Percentiles rank a stretch among this genome's conserved stretches.
phyloP scores from a whole-genome alignment of 768 basidiomycete genomes.

The Tylopilus balloui region DNA sequence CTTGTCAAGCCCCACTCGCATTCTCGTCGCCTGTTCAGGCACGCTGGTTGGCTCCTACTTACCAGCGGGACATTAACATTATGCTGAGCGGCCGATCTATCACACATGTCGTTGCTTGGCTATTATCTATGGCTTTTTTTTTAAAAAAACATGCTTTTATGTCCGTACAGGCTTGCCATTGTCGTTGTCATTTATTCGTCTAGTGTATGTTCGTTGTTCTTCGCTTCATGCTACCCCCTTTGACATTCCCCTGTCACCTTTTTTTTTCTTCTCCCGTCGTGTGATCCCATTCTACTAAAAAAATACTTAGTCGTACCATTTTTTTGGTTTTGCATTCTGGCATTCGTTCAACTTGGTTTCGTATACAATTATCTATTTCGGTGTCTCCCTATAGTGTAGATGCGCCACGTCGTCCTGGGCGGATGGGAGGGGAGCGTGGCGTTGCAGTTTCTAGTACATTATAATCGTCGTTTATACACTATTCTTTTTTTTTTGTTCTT shows the following conservation, averaged over 20 bases:
- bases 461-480: slow-evolving; percentile 33
- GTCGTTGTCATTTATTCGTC: slow-evolving; percentile 26
- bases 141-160: slow-evolving; percentile 26
- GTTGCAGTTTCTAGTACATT: slow-evolving; percentile 32
- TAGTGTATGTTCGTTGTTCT: slow-evolving; percentile 8
- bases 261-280: slow-evolving; percentile 9
- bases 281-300: slow-evolving; percentile 15
- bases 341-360: slow-evolving; percentile 20
- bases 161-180: slow-evolving; percentile 23
- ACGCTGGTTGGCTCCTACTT: slow-evolving; percentile 12
- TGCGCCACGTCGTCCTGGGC: slow-evolving; percentile 6
- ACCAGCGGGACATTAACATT: slow-evolving; percentile 26
- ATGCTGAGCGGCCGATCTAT: slow-evolving; percentile 23
- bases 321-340: slow-evolving; percentile 11
- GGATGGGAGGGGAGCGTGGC: neutral
- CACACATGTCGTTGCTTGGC: slow-evolving; percentile 20
- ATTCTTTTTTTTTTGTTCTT: neutral
- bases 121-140: slow-evolving; percentile 26
- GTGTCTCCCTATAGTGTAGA: slow-evolving; percentile 29
- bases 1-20: slow-evolving; percentile 26
- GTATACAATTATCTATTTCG: slow-evolving; percentile 33
- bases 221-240: slow-evolving; percentile 5
- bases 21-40: slow-evolving; percentile 3
- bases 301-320: slow-evolving; percentile 17
- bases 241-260: neutral